Conservation (phyloP, 371 early-diverging fungal genomes). For the Choanephora cucurbitarum region DNA sequence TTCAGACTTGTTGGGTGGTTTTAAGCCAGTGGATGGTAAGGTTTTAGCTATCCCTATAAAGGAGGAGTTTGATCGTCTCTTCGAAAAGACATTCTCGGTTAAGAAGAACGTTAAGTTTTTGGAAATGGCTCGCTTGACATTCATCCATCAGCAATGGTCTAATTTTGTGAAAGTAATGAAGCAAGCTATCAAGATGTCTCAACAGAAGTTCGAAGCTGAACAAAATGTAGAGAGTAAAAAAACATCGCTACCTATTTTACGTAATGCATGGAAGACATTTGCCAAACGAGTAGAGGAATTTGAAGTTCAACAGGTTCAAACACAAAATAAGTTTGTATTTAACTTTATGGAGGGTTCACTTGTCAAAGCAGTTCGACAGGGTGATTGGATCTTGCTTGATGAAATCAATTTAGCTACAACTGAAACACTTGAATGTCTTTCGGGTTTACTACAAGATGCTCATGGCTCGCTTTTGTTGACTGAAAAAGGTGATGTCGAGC, state of each 20-base stretch:
- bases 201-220: slow-evolving; percentile 56
- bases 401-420: slow-evolving; percentile 98
- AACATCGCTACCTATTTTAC: slow-evolving; percentile 47
- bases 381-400: slow-evolving; percentile 98
- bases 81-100: slow-evolving; percentile 85
- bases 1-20: slow-evolving; percentile 97
- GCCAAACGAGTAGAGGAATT: slow-evolving; percentile 60
- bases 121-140: slow-evolving; percentile 74
- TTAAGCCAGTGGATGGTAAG: slow-evolving; percentile 93
- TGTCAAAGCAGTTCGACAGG: slow-evolving; percentile 88
- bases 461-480: slow-evolving; percentile 81
- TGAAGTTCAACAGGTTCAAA: slow-evolving; percentile 72
- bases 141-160: slow-evolving; percentile 78
- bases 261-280: slow-evolving; percentile 66
- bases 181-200: slow-evolving; percentile 77
- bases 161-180: slow-evolving; percentile 72
- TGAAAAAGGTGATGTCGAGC: slow-evolving; percentile 91
- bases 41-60: slow-evolving; percentile 80
- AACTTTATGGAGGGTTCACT: slow-evolving; percentile 94
- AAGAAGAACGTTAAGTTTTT: slow-evolving; percentile 86
- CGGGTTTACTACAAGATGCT: slow-evolving; percentile 86
- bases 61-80: slow-evolving; percentile 84
- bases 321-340: slow-evolving; percentile 85
- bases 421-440: slow-evolving; percentile 92
- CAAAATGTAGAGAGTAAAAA: slow-evolving; percentile 40